phyloP scores from a whole-genome alignment of 305 asterid genomes.

The Striga hermonthica region DNA sequence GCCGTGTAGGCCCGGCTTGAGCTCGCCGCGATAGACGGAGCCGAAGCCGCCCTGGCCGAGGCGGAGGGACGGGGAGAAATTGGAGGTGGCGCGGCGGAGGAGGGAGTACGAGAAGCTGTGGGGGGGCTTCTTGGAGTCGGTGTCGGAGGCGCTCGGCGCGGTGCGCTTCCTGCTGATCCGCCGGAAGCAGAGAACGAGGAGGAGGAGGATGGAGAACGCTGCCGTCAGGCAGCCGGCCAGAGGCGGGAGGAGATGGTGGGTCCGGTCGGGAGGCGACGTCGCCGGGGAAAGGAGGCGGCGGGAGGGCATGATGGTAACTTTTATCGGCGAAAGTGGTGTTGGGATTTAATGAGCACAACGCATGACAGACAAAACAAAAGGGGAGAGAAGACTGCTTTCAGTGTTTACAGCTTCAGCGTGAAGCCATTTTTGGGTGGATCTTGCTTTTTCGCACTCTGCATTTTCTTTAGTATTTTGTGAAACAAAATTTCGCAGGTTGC shows the following conservation, averaged over 20 bases:
- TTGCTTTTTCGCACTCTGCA: neutral
- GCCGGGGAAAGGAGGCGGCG: slow-evolving; percentile 55
- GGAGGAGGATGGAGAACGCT: slow-evolving; percentile 57
- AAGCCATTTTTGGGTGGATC: slow-evolving; percentile 15
- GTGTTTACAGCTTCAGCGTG: slow-evolving; percentile 24
- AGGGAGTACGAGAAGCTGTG: slow-evolving; percentile 60
- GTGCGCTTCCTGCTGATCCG: slow-evolving; percentile 61
- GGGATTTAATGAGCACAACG: slow-evolving; percentile 31
- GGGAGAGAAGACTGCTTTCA: neutral
- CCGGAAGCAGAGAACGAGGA: slow-evolving; percentile 65
- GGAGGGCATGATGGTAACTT: slow-evolving; percentile 60
- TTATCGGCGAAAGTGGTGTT: neutral
- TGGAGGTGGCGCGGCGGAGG: slow-evolving; percentile 77
- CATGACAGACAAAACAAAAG: slow-evolving; percentile 24
- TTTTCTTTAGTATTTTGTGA: neutral
- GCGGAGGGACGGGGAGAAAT: slow-evolving; percentile 65
- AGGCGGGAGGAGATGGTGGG: slow-evolving; percentile 39
- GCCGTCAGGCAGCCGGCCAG: slow-evolving; percentile 73
- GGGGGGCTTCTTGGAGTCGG: slow-evolving; percentile 76
- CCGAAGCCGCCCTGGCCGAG: slow-evolving; percentile 98
- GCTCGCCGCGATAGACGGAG: slow-evolving; percentile 71
- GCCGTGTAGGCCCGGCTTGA: slow-evolving; percentile 24
- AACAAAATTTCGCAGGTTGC: too few relatives aligned
- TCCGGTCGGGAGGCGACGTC: slow-evolving; percentile 37
- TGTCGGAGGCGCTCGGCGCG: slow-evolving; percentile 65